Conservation (phyloP, 768 basidiomycete genomes). For the Auricularia cornea region DNA sequence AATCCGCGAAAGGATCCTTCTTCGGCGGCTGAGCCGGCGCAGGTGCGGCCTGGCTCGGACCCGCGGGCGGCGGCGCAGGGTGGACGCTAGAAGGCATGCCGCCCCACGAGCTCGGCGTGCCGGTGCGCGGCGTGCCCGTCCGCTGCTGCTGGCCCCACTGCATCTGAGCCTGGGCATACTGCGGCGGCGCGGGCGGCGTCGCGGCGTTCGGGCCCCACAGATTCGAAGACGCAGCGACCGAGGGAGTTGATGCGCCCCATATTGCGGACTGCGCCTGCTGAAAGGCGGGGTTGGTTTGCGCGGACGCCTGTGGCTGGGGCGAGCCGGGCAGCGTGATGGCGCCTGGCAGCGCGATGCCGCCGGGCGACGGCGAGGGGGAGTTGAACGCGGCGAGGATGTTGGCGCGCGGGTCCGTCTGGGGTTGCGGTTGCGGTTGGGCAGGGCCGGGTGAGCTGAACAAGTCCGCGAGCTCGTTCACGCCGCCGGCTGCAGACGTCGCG, state of each 20-base stretch:
- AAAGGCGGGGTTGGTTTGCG: constrained; percentile 1
- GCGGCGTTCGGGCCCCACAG: constrained; percentile 1
- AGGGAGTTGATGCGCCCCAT: neutral
- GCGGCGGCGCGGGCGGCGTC: constrained; percentile 13
- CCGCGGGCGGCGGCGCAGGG: constrained; percentile 17
- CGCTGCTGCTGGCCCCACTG: constrained; percentile 13
- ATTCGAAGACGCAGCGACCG: no score
- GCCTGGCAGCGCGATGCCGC: constrained; percentile 24
- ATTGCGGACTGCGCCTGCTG: neutral
- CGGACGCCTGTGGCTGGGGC: constrained; percentile 20
- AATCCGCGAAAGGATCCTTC: constrained; percentile 82
- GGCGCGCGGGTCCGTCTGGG: constrained; percentile 22
- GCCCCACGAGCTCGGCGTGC: constrained; percentile 1
- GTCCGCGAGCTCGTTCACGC: constrained; percentile 50
- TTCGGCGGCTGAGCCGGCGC: constrained; percentile 24
- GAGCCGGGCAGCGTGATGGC: constrained; percentile 38
- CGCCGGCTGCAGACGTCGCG: constrained; percentile 9
- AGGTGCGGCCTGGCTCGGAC: constrained; percentile 11
- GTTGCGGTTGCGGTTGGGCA: constrained; percentile 7
- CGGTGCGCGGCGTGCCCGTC: constrained; percentile 5
- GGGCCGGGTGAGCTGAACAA: constrained; percentile 37
- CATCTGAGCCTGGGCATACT: constrained; percentile 6
- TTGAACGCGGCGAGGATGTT: constrained; percentile 1
- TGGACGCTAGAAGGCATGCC: constrained; percentile 14
- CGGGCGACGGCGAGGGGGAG: constrained; percentile 6